Conservation (phyloP, 208 protist genomes). For the Entamoeba moshkovskii region DNA sequence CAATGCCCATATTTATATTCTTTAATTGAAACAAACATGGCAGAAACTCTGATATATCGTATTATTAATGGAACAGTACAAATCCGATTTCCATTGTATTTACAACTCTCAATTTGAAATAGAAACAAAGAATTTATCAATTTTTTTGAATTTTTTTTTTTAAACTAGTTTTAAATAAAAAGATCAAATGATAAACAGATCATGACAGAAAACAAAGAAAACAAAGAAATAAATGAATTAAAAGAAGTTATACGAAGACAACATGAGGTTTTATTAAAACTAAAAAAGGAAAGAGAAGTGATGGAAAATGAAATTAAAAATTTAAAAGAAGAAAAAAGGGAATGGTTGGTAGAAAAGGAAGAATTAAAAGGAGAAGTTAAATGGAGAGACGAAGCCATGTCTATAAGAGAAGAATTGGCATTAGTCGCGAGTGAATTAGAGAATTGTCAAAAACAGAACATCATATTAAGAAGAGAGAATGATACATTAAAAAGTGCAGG, state of each 20-base stretch:
- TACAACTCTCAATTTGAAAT: too few species aligned
- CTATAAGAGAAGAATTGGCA: background rate
- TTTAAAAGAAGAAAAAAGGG: background rate
- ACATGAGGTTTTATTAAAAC: background rate
- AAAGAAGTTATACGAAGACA: background rate
- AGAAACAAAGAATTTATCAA: too few species aligned
- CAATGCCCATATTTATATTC: too few species aligned
- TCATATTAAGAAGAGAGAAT: background rate
- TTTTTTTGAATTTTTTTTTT: too few species aligned
- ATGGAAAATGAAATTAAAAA: background rate
- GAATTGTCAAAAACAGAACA: background rate
- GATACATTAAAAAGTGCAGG: background rate
- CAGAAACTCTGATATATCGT: too few species aligned
- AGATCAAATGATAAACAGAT: too few species aligned
- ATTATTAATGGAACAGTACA: too few species aligned
- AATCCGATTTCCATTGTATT: too few species aligned
- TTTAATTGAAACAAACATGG: too few species aligned
- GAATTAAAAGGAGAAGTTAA: background rate
- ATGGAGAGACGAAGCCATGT: background rate
- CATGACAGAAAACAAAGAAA: background rate
- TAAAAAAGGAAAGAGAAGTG: background rate
- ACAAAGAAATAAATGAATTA: background rate
- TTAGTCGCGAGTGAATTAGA: background rate
- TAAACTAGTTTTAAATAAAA: too few species aligned
- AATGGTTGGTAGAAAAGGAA: background rate